These are phyloP conservation scores for Eimeria maxima DNA, from an alignment of 169 alveolate species.

Conservation along the genomic window DNA sequence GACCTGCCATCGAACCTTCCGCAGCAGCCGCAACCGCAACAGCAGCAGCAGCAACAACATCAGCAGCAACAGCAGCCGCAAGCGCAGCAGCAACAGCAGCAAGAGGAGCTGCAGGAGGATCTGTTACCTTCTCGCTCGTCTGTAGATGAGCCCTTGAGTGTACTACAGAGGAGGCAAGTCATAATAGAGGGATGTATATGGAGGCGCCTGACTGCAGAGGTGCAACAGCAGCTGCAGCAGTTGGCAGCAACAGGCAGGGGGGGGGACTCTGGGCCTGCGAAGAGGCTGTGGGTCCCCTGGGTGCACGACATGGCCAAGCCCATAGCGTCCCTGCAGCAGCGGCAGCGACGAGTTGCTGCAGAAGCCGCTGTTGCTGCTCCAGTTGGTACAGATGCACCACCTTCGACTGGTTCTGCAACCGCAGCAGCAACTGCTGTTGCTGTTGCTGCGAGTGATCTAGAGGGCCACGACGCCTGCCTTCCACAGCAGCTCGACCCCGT, in stretches of 20 bases:
- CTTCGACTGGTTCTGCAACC: not conserved
- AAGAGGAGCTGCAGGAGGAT: slow-evolving; percentile 31
- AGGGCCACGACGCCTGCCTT: slow-evolving; percentile 42
- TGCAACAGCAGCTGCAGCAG: slow-evolving; percentile 73
- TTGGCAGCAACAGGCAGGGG: slow-evolving; percentile 55
- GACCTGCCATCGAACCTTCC: slow-evolving; percentile 17
- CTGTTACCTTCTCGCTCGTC: slow-evolving; percentile 61
- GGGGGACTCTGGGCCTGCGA: slow-evolving; percentile 59
- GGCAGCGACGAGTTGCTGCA: slow-evolving; percentile 54
- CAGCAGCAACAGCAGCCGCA: slow-evolving; percentile 37
- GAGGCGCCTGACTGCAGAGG: slow-evolving; percentile 68
- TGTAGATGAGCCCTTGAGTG: slow-evolving; percentile 59
- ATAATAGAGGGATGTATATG: slow-evolving; percentile 81
- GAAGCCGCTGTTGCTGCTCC: slow-evolving; percentile 24
- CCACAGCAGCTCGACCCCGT: slow-evolving; percentile 82
- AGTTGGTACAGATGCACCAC: not conserved
- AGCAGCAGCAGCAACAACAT: slow-evolving; percentile 18
- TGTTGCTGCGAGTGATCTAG: slow-evolving; percentile 48
- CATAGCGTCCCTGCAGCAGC: slow-evolving; percentile 72
- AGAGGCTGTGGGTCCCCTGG: slow-evolving; percentile 79
- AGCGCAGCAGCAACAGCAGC: slow-evolving; percentile 5
- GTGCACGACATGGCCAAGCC: slow-evolving; percentile 62
- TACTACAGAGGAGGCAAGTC: slow-evolving; percentile 78
- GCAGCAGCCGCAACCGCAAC: slow-evolving; percentile 41
- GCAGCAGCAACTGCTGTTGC: slow-evolving; percentile 67